Conservation (phyloP, 257 asterid species). For the Solanum okadae region DNA sequence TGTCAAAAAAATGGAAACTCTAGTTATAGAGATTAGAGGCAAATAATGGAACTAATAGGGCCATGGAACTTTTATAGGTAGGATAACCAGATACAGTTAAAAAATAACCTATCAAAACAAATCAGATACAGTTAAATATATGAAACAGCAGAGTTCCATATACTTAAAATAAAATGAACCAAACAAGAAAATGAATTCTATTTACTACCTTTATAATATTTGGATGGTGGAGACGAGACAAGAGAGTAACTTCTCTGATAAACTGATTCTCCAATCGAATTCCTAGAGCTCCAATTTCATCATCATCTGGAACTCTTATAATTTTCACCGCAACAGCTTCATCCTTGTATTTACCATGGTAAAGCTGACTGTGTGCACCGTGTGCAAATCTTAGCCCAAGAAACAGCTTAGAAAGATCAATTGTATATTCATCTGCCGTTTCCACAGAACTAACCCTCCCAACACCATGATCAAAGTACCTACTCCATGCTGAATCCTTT, state of each 20-base stretch:
- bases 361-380: slow-evolving; percentile 61
- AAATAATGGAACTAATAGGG: neutral
- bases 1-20: neutral
- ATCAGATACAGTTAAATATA: neutral
- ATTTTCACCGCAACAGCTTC: slow-evolving; percentile 60
- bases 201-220: slow-evolving; percentile 48
- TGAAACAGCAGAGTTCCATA: neutral
- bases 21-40: neutral
- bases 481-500: slow-evolving; percentile 55
- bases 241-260: slow-evolving; percentile 49
- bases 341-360: slow-evolving; percentile 50
- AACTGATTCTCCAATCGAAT: slow-evolving; percentile 58
- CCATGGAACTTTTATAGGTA: neutral
- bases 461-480: slow-evolving; percentile 61
- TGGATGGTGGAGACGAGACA: slow-evolving; percentile 60
- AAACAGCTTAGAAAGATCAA: slow-evolving; percentile 49
- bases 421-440: slow-evolving; percentile 32
- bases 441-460: slow-evolving; percentile 65
- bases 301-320: slow-evolving; percentile 54
- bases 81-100: neutral
- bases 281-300: slow-evolving; percentile 41
- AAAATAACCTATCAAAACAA: neutral
- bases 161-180: neutral
- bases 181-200: neutral
- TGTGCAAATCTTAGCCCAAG: slow-evolving; percentile 57